A percentile compares a stretch with the other conserved stretches of the same genome.
These are phyloP conservation scores for Monosporascus cannonballus DNA, from an alignment of 2,329 filamentous ascomycete species.

Conservation along the genomic window DNA sequence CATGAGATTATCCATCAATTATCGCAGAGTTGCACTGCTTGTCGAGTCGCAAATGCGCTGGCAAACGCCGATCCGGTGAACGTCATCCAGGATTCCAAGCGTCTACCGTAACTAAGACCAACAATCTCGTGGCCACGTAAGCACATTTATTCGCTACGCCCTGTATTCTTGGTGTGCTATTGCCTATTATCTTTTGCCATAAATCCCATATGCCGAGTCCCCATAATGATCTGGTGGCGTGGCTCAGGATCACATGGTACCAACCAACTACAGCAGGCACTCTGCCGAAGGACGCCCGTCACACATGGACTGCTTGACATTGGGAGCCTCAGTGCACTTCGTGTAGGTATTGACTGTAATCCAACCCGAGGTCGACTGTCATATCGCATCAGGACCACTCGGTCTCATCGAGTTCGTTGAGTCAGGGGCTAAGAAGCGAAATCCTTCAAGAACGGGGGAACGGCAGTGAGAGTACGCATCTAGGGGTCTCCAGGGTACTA, in stretches of 20 bases:
- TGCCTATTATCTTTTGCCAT: neutral
- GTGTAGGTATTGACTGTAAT: no score
- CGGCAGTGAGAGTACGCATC: no score
- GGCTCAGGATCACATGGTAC: neutral
- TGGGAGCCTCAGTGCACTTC: no score
- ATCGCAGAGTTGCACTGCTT: no score
- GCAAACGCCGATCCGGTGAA: neutral
- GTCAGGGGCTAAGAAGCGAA: no score
- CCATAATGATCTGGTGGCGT: neutral
- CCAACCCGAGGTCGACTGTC: no score
- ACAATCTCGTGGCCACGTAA: neutral
- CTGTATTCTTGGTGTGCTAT: neutral
- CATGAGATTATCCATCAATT: no score
- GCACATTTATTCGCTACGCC: neutral
- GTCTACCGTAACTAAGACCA: neutral
- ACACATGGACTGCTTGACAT: neutral
- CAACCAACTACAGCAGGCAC: neutral
- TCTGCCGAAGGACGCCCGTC: neutral
- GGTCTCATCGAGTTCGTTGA: no score
- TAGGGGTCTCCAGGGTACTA: no score
- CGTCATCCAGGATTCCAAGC: neutral
- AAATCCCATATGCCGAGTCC: neutral
- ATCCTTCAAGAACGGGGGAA: no score
- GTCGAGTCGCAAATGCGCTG: no score
- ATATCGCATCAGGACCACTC: no score